phyloP scores from a whole-genome alignment of 352 stramenopile genomes.

The Plasmopara muralis region DNA sequence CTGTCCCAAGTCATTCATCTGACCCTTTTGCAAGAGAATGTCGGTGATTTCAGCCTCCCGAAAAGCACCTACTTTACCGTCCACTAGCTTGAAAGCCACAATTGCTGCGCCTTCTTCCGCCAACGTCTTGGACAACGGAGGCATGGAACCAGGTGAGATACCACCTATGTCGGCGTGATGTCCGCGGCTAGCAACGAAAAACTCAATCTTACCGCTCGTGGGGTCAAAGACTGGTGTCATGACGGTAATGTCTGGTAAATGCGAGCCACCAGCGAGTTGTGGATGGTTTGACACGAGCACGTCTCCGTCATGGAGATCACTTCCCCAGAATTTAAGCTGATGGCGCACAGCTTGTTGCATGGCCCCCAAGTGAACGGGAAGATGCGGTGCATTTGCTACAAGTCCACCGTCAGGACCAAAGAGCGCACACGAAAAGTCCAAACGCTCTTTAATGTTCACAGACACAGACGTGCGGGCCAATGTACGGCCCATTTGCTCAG shows the following conservation, averaged over 20 bases:
- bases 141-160: conserved; percentile 94
- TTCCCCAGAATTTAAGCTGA: conserved; percentile 86
- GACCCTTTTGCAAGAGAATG: conserved; percentile 90
- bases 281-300: conserved; percentile 99
- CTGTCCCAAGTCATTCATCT: conserved; percentile 73
- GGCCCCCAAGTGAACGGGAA: conserved; percentile 97
- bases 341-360: conserved; percentile 98
- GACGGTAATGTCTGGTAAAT: conserved; percentile 99
- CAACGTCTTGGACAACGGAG: conserved; percentile 92
- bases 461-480: conserved; percentile 94
- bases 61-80: conserved; percentile 90
- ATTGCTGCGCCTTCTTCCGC: conserved; percentile 99
- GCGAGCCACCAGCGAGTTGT: conserved; percentile 94
- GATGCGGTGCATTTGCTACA: conserved; percentile 98
- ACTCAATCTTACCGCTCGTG: conserved; percentile 88
- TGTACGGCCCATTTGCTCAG: conserved; percentile 98
- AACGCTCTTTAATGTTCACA: conserved; percentile 99
- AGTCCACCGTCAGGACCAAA: conserved; percentile 97
- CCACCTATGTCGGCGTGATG: conserved; percentile 98
- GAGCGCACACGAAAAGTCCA: conserved; percentile 98
- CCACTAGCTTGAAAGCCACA: conserved; percentile 98
- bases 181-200: conserved; percentile 97
- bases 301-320: conserved; percentile 93
- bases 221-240: conserved; percentile 99
- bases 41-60: conserved; percentile 95